A percentile compares a stretch with the other conserved stretches of the same genome.
Evolutionary conservation across 2,329 filamentous ascomycete species (phyloP).

Genomic region (Exophiala xenobiotica): DNA sequence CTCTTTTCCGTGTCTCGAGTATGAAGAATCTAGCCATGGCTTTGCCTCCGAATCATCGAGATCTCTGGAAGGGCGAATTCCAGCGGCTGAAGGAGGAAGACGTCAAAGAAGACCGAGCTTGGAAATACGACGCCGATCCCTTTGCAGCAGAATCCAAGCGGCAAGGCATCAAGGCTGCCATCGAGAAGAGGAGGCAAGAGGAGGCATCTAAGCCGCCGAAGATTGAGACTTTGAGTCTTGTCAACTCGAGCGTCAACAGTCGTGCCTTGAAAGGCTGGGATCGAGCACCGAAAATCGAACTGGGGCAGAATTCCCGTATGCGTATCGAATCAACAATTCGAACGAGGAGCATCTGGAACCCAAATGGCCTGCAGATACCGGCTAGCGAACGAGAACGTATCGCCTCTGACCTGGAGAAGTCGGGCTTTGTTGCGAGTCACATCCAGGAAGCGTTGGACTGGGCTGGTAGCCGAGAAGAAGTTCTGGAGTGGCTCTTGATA

Average conservation of each 20-base stretch:
- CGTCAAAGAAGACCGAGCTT: conserved; percentile 70
- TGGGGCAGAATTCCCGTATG: conserved; percentile 76
- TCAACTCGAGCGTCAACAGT: conserved; percentile 32
- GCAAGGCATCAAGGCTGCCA: conserved; percentile 72
- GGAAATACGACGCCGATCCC: conserved; percentile 95
- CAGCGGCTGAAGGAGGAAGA: conserved; percentile 78
- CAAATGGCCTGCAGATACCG: conserved; percentile 67
- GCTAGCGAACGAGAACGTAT: conserved; percentile 58
- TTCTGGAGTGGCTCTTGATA: conserved; percentile 91
- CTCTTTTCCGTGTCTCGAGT: conserved; percentile 84
- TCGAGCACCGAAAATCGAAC: conserved; percentile 83
- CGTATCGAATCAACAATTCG: conserved; percentile 79
- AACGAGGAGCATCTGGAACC: conserved; percentile 81
- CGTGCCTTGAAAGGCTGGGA: conserved; percentile 71
- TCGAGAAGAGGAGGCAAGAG: conserved; percentile 78
- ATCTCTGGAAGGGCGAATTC: conserved; percentile 88
- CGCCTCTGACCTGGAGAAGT: conserved; percentile 69
- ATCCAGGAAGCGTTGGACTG: conserved; percentile 81
- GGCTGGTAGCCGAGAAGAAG: conserved; percentile 89
- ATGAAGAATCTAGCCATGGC: conserved; percentile 96
- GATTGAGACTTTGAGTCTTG: conserved; percentile 42
- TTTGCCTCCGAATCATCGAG: conserved; percentile 83
- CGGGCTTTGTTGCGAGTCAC: conserved; percentile 87
- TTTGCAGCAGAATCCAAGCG: conserved; percentile 74
- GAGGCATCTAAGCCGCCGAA: conserved; percentile 58